Base-by-base conservation (phyloP, 2,329 filamentous ascomycete genomes). In the Ophiocordyceps camponoti-saundersi region DNA sequence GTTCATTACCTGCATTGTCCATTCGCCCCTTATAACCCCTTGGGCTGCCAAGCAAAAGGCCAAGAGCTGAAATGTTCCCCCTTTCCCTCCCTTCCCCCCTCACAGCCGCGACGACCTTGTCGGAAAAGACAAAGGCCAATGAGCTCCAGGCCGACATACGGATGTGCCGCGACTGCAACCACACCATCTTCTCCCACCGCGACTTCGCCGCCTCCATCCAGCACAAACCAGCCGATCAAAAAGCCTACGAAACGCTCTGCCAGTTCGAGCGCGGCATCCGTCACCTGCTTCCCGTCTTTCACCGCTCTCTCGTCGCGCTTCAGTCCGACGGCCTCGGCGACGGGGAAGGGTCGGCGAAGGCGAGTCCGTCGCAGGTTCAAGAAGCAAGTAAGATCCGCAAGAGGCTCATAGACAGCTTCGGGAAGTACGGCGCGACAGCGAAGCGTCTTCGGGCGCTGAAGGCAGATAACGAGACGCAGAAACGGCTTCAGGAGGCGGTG, bases 311-410 rank as follows among this genome's bases (percentile, higher is more conserved):
- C 2, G 57, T 78, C 6, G 73, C 79, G 2, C 65, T 95, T 4
- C 88, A 95, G 48, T 64, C 73, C 2, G 65, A 69, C 20, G 64
- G 61, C 42, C 58, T 61, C 16, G 63, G 62, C 23, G 62, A 55
- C 29, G 60, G 60, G 6, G 63, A 65, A 43, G 64, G 68, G 20
- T 51, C 62, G 2, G 56, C 57, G 22, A 65, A 61, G 22, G 65
- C 70, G 1, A 67, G 72, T 0, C 70, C 74, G 8, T 70, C 77
- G 6, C 85, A 94, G 59, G 79, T 95, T 42, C 75, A 85, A 46
- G 88, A 95, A 55, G 89, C 89, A 0, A 81, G 82, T 42, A 93
- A 92, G 63, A 83, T 93, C 12, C 82, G 89, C n/a, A 93, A 87
- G 61, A 76, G 88, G 21, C 71, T 95, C 1, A 89, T 87, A 49